Percentiles rank a stretch among this genome's conserved stretches.
Evolutionary conservation across 2,329 filamentous ascomycete genomes (phyloP).

Genomic region (Dothidotthia symphoricarpi): DNA sequence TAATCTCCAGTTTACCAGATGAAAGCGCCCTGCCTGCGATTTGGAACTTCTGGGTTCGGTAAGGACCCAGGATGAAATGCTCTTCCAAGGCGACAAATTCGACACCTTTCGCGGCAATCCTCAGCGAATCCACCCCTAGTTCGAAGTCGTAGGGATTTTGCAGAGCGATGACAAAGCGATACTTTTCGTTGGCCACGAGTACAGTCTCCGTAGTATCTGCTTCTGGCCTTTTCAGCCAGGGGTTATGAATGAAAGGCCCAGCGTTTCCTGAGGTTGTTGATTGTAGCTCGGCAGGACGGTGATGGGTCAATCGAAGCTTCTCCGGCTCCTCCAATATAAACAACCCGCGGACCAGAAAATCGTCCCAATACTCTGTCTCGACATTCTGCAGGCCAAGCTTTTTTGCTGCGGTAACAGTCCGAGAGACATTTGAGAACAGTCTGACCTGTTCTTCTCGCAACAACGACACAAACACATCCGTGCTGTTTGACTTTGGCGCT

Average conservation of each 20-base stretch:
- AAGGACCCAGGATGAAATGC: conserved; percentile 71
- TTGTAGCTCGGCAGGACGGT: conserved; percentile 36
- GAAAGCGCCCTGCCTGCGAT: conserved; percentile 66
- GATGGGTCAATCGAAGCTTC: conserved; percentile 31
- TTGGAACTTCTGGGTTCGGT: conserved; percentile 75
- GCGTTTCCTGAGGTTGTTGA: conserved; percentile 38
- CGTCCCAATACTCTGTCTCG: conserved; percentile 91
- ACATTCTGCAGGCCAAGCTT: conserved; percentile 69
- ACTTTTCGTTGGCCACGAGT: conserved; percentile 74
- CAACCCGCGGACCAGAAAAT: conserved; percentile 81
- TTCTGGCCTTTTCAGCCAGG: conserved; percentile 70
- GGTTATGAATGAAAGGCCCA: conserved; percentile 94
- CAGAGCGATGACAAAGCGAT: conserved; percentile 76
- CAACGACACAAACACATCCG: conserved; percentile 69
- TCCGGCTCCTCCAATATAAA: conserved; percentile 56
- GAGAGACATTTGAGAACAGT: conserved; percentile 79
- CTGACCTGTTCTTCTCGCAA: conserved; percentile 79
- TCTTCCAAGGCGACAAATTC: conserved; percentile 67
- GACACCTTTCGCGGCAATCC: conserved; percentile 70
- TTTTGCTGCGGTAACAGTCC: conserved; percentile 74
- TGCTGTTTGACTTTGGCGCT: conserved; percentile 65
- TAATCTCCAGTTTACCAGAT: conserved; percentile 69
- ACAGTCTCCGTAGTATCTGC: conserved; percentile 60
- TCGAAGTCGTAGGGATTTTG: conserved; percentile 96
- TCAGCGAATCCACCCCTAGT: conserved; percentile 79